Evolutionary conservation across 306 rosid species (phyloP), one percentile per base, ranked within the genome.

Genomic region (Prunus davidiana): DNA sequence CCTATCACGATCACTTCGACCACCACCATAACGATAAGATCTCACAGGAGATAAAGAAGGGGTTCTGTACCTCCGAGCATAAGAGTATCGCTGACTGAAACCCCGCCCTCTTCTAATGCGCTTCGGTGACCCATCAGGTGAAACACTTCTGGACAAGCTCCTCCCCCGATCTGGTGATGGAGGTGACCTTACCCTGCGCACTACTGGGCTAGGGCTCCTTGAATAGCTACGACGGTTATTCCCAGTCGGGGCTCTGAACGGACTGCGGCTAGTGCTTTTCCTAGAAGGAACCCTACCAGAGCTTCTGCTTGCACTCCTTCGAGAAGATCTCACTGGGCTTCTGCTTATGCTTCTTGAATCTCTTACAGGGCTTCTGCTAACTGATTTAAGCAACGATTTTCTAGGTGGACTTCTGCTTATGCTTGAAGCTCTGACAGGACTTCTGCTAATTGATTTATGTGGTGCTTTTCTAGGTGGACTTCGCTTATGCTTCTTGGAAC

Each of bases 21-120:
- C 97, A 78, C 91, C 97, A 82, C 91, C 78, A 67, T 86, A 95
- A 62, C 97, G 97, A 79, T 92, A 90, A 32, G 97, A 75, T 76
- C 99, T 88, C 79, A 88, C 89, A 72, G 99, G 97, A 81, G 99
- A 95, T 19, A 79, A 63, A 47, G 99, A 95, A 32, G 97, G 97
- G 57, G 97, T 95, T 79, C 96, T 87, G 57, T 95, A 95, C 81
- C 97, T 86, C 67, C 99, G 90, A 28, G 99, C 97, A 82, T 87
- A 95, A 67, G 99, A 95, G 84, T 92, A 95, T 12, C 92, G 88
- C 81, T 95, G 92, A 69, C 99, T 95, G 70, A 95, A 92, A 77
- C 99, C 99, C 65, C 97, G 91, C 54, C 99, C 99, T 86, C 97
- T 90, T 79, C 97, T 88, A 73, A 95, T 86, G 73, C 97, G 97